These are phyloP conservation scores for Mycogone perniciosa DNA, from an alignment of 2,329 filamentous ascomycete genomes.

Conservation along the genomic window DNA sequence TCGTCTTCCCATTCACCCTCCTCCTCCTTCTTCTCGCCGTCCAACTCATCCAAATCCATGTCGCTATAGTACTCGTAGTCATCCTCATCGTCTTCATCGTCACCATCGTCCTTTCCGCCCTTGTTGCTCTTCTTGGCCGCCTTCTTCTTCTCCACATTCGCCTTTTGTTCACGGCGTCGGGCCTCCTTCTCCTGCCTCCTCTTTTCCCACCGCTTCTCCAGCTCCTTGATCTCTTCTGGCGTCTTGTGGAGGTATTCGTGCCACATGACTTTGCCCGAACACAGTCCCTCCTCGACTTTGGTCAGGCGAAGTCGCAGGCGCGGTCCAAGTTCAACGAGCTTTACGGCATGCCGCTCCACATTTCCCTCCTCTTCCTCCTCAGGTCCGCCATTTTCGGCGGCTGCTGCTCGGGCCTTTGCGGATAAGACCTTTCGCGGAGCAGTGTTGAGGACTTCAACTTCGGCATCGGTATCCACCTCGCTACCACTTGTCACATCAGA, in stretches of 20 bases:
- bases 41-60: conserved; percentile 43
- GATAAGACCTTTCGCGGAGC: conserved; percentile 56
- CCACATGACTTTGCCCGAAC: conserved; percentile 90
- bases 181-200: conserved; percentile 74
- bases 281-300: conserved; percentile 94
- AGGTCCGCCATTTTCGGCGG: conserved; percentile 33
- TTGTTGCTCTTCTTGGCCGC: conserved; percentile 34
- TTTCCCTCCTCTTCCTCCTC: conserved; percentile 44
- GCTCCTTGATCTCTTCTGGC: conserved; percentile 64
- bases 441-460: conserved; percentile 76
- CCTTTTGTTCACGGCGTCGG: conserved; percentile 74
- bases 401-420: conserved; percentile 41
- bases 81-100: conserved; percentile 35
- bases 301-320: conserved; percentile 82
- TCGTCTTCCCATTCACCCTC: conserved; percentile 45
- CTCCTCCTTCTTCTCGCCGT: conserved; percentile 45
- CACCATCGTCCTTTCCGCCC: conserved; percentile 28
- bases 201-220: conserved; percentile 80
- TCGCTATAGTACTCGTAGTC: conserved; percentile 40
- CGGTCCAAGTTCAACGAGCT: conserved; percentile 86
- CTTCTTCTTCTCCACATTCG: conserved; percentile 84
- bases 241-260: conserved; percentile 90
- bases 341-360: conserved; percentile 82
- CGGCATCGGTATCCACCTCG: conserved; percentile 88
- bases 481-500: conserved; percentile 81